A percentile compares a stretch with the other conserved stretches of the same genome.
phyloP scores from a whole-genome alignment of 140 eudicot species.

The Stevia rebaudiana region DNA sequence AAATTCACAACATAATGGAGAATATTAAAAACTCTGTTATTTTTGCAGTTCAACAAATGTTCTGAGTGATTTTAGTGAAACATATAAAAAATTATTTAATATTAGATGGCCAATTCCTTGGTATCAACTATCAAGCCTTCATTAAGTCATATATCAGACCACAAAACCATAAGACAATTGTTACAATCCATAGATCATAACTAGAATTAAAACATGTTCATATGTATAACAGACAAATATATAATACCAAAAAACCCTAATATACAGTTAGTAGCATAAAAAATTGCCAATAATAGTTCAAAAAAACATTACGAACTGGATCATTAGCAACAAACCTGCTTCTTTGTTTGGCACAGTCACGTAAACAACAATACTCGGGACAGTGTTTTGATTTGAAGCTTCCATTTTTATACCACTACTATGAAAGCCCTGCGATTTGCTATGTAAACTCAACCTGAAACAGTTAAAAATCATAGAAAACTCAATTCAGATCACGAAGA shows the following conservation, averaged over 20 bases:
- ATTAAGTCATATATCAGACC: background rate
- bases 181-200: background rate
- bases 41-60: too few relatives aligned
- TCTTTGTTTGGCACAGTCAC: constrained; percentile 43
- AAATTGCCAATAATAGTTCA: background rate
- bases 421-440: constrained; percentile 27
- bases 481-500: background rate
- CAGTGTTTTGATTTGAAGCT: constrained; percentile 46
- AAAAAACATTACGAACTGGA: background rate
- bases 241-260: too few relatives aligned
- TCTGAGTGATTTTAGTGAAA: too few relatives aligned
- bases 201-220: too few relatives aligned
- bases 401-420: constrained; percentile 51
- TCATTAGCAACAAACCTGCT: constrained; percentile 26
- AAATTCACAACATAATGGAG: too few relatives aligned
- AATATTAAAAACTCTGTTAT: too few relatives aligned
- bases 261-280: background rate
- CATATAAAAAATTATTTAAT: too few relatives aligned
- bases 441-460: constrained; percentile 39
- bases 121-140: background rate
- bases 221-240: too few relatives aligned
- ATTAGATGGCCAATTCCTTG: background rate
- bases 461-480: background rate
- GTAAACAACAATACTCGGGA: constrained; percentile 48
- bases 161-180: background rate